These are phyloP conservation scores for Erigeron canadensis DNA, from an alignment of 129 eudicot species.

Conservation along the genomic window DNA sequence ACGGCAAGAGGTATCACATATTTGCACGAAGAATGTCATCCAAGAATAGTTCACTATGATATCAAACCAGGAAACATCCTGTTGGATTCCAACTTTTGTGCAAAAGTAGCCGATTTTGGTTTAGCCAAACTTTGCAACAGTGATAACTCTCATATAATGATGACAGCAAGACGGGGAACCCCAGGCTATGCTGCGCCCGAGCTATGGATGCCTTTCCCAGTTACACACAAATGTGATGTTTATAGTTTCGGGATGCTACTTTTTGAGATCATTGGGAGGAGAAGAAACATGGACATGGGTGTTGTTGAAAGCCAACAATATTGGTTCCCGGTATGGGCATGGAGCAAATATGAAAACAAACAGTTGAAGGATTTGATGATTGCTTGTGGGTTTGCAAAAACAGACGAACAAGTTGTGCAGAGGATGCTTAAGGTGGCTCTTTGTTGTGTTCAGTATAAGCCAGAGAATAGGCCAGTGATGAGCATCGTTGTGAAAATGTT, in stretches of 20 bases:
- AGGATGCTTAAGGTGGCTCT: constrained; percentile 11
- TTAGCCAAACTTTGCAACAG: constrained; percentile 9
- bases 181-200: constrained; percentile 20
- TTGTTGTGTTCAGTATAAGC: constrained; percentile 4
- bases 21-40: constrained; percentile 31
- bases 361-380: constrained; percentile 22
- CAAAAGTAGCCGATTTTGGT: constrained; percentile 19
- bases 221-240: constrained; percentile 17
- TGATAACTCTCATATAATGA: background rate
- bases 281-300: constrained; percentile 3
- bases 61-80: constrained; percentile 28
- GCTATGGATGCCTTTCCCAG: background rate
- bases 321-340: constrained; percentile 1
- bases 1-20: constrained; percentile 4
- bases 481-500: constrained; percentile 14
- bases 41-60: constrained; percentile 29
- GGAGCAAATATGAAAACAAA: background rate
- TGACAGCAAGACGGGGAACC: background rate
- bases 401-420: constrained; percentile 7
- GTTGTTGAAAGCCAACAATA: background rate
- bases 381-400: background rate
- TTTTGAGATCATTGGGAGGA: constrained; percentile 5
- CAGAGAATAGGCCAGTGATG: background rate
- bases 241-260: constrained; percentile 22
- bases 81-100: constrained; percentile 16